Evolutionary conservation across 2,329 filamentous ascomycete species (phyloP), one percentile per base, ranked within the genome.

Genomic region (Penicillium brasilianum): DNA sequence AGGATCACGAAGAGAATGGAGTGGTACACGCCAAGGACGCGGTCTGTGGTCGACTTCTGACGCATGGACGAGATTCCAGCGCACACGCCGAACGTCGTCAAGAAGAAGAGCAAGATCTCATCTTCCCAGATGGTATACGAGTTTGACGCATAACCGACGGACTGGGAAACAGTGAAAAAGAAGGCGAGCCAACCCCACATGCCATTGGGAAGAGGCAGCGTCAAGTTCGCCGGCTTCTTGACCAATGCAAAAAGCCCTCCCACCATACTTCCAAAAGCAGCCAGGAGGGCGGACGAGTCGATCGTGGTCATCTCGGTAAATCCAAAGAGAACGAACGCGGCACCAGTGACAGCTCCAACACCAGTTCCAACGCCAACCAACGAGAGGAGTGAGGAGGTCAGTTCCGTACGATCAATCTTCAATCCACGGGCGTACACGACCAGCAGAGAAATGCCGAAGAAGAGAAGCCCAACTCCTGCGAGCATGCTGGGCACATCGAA

Each of bases 61-160:
- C 91, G 87, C 70, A 96, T 84, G 0, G 93, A 93, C 2, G 90
- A 88, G 13, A 92, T 77, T 13, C 90, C 85, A 37, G 90, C 87
- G n/a, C 89, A 83, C 7, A 93, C 77, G 32, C 93, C 93, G 73
- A 98, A 97, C 0, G 93, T 95, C 2, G 88, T 87, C 60, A 97
- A 86, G 79, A 98, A 94, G 80, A 96, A 97, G 3, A 97, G 83
- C 4, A 97, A 84, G 58, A 97, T 97, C 14, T 92, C 91, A 72
- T 99, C 95, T 79, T 99, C 95, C 93, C 95, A 99, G 67, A 99
- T 97, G 0, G 94, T 98, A 78, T 93, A 99, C 0, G 95, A 99
- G 78, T 99, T 99, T 3, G 95, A 95, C 0, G 94, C 94, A 75
- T 98, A 99, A 8, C 95, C 94, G 55, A 91, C 82, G n/a, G 93